Base-by-base conservation (phyloP, 2,329 filamentous ascomycete genomes). In the Aspergillus pseudoglaucus region DNA sequence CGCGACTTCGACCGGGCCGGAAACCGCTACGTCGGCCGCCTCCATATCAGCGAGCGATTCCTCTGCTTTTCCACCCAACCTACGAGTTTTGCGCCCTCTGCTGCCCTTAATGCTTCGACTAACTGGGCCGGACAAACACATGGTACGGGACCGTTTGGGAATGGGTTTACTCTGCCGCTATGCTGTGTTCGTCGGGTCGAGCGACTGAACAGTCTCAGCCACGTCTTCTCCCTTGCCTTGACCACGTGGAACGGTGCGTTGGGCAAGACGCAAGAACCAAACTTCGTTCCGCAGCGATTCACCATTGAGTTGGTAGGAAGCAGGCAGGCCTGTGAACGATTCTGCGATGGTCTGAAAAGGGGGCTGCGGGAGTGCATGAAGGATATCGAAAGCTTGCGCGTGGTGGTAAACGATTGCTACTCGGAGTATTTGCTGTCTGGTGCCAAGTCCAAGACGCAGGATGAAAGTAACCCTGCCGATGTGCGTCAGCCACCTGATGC, bases 1-100 rank as follows among this genome's bases (percentile, higher is more conserved):
- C 80, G 81, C 56, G 76, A 79, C 48, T 59, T 72, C 47, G 83
- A 84, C 49, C 78, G 81, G 27, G 49, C 63, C 58, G 88, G 89
- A 57, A 95, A 87, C 71, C 87, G 90, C 65, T 97, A 98, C 74
- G 84, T 85, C 20, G 93, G 93, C 44, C 90, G 90, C 69, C 80
- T 98, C 45, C 91, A 98, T 67, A 75, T 98, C 54, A 96, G 90
- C 67, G 91, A 98, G 72, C 82, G 87, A 59, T 98, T 87, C 71
- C 83, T 98, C 59, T 97, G 90, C 77, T 98, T 98, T 75, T 96
- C 90, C 0, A 96, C 93, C 6, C 88, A 93, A 45, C 84, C 88
- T 14, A 87, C 89, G 8, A 94, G 89, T 72, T 96, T 96, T 69
- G 69, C 88, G 38, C 84, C 83, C 53, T 84, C 85, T 0, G 86